These are phyloP conservation scores for Saccharomyces hybrid DNA, from an alignment of 1,139 yeast species.

Conservation along the genomic window DNA sequence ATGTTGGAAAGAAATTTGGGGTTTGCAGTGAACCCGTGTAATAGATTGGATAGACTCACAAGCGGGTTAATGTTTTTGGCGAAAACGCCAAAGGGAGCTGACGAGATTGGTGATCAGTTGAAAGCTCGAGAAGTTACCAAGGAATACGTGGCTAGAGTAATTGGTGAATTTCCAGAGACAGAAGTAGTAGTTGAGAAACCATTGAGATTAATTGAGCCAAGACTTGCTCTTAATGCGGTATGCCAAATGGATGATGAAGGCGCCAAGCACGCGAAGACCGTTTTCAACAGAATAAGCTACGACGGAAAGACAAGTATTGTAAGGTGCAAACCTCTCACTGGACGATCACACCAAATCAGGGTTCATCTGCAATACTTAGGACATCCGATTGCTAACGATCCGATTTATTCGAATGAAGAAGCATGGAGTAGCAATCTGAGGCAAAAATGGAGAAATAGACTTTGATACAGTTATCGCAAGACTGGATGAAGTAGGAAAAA, in stretches of 20 bases:
- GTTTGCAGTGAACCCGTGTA: conserved; percentile 73
- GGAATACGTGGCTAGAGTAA: conserved; percentile 80
- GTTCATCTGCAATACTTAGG: conserved; percentile 86
- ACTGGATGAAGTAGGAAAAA: conserved; percentile 62
- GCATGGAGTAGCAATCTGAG: conserved; percentile 75
- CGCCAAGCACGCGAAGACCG: conserved; percentile 58
- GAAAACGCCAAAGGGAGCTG: conserved; percentile 74
- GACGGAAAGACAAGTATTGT: conserved; percentile 60
- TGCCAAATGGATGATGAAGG: conserved; percentile 37
- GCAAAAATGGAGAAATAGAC: conserved; percentile 49
- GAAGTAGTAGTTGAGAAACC: conserved; percentile 60
- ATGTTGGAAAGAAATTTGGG: conserved; percentile 64
- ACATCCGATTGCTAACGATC: conserved; percentile 90
- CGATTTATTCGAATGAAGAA: conserved; percentile 64
- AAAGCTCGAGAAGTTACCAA: conserved; percentile 70
- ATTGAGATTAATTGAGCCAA: conserved; percentile 64
- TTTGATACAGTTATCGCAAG: conserved; percentile 39
- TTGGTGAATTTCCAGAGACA: conserved; percentile 67
- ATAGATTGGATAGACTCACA: conserved; percentile 82
- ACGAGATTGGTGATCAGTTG: conserved; percentile 63
- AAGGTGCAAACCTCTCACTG: conserved; percentile 77
- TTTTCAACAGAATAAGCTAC: conserved; percentile 36
- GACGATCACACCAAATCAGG: conserved; percentile 90
- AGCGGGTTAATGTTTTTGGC: conserved; percentile 94
- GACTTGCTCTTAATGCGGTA: conserved; percentile 67